Evolutionary conservation across 257 asterid species (phyloP).

Genomic region (Fraxinus quadrangulata): DNA sequence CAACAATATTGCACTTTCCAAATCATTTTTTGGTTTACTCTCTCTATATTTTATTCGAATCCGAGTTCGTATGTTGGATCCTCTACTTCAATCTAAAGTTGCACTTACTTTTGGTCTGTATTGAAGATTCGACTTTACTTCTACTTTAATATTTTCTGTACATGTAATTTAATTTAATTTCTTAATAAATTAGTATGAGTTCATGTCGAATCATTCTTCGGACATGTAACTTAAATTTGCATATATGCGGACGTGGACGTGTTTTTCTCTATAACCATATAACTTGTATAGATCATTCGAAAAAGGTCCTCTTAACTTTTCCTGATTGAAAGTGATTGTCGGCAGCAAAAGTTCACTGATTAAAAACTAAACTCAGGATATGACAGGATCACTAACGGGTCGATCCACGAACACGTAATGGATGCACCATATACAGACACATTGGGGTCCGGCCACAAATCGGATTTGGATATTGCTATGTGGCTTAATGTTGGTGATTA

Average conservation of each 20-base stretch:
- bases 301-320: background rate
- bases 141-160: too few relatives aligned
- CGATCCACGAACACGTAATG: conserved; percentile 1
- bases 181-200: too few relatives aligned
- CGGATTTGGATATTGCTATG: background rate
- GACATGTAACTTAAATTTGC: too few relatives aligned
- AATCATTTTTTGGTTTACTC: too few relatives aligned
- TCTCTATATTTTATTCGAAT: too few relatives aligned
- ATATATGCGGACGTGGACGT: too few relatives aligned
- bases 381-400: background rate
- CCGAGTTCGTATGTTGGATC: background rate
- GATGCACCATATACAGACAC: background rate
- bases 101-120: background rate
- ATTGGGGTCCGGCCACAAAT: background rate
- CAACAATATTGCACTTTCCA: too few relatives aligned
- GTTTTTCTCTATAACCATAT: too few relatives aligned
- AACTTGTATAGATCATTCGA: background rate
- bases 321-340: background rate
- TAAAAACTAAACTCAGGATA: background rate
- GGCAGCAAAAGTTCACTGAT: background rate
- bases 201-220: background rate
- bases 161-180: too few relatives aligned
- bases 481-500: background rate
- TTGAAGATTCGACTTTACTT: background rate
- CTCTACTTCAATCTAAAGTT: background rate